These are phyloP conservation scores for Diaporthe ampelina DNA, from an alignment of 2,329 filamentous ascomycete species.

Conservation along the genomic window DNA sequence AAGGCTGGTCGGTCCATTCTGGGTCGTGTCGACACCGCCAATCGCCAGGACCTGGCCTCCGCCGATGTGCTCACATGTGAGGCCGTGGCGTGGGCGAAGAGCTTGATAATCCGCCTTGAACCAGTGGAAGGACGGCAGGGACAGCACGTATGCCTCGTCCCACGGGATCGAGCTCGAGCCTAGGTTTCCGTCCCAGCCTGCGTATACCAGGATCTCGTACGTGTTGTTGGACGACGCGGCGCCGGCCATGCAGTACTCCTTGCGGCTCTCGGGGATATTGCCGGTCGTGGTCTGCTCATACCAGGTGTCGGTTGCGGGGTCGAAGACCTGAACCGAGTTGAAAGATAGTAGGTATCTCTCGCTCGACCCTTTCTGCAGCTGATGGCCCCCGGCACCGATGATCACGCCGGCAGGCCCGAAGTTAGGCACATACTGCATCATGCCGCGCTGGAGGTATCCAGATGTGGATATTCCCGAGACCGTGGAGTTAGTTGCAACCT, in stretches of 20 bases:
- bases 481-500: constrained; percentile 18
- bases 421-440: constrained; percentile 35
- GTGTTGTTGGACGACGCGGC: constrained; percentile 44
- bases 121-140: constrained; percentile 46
- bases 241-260: constrained; percentile 45
- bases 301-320: constrained; percentile 41
- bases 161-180: constrained; percentile 40
- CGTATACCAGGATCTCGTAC: constrained; percentile 46
- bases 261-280: constrained; percentile 39
- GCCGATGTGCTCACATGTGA: constrained; percentile 49
- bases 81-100: constrained; percentile 42
- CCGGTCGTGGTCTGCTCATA: constrained; percentile 44
- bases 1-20: constrained; percentile 6
- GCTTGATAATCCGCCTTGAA: constrained; percentile 43
- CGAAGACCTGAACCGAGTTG: constrained; percentile 42
- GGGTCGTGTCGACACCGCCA: constrained; percentile 47
- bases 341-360: constrained; percentile 37
- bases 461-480: constrained; percentile 27
- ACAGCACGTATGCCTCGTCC: constrained; percentile 45
- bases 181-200: constrained; percentile 42
- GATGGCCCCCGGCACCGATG: constrained; percentile 7
- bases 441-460: constrained; percentile 11
- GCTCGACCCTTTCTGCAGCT: background rate
- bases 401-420: constrained; percentile 37
- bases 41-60: constrained; percentile 57